Percentiles rank a stretch among this genome's conserved stretches.
These are phyloP conservation scores for Taiozyma sp. DNA, from an alignment of 1,139 yeast species.

Conservation along the genomic window DNA sequence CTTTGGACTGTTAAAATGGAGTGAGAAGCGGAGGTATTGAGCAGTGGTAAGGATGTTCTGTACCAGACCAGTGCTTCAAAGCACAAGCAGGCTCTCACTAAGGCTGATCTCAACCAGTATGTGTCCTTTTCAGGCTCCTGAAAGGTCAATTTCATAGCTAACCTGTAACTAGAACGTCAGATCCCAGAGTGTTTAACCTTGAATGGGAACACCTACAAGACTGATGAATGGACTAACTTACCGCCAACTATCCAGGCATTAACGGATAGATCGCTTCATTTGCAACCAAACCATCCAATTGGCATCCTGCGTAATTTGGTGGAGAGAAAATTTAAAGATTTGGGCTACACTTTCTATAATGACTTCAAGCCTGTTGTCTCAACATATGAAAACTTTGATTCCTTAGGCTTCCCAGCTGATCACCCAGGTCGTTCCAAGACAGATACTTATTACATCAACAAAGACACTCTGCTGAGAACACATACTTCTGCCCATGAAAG, in stretches of 20 bases:
- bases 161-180: neutral
- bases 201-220: slow-evolving; percentile 45
- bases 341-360: slow-evolving; percentile 78
- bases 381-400: slow-evolving; percentile 81
- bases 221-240: slow-evolving; percentile 83
- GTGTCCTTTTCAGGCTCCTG: neutral
- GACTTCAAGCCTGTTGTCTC: slow-evolving; percentile 82
- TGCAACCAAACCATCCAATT: slow-evolving; percentile 75
- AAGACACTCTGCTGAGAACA: slow-evolving; percentile 67
- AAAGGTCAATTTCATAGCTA: neutral
- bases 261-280: slow-evolving; percentile 70
- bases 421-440: slow-evolving; percentile 93
- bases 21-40: neutral
- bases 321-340: slow-evolving; percentile 55
- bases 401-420: slow-evolving; percentile 81
- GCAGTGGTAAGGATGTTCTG: neutral
- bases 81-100: neutral
- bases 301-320: slow-evolving; percentile 77
- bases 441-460: slow-evolving; percentile 87
- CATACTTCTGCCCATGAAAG: slow-evolving; percentile 97
- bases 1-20: neutral
- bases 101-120: neutral
- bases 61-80: neutral
- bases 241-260: slow-evolving; percentile 68
- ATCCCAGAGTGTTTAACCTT: slow-evolving; percentile 32